These are phyloP conservation scores for Penicillium sp. DNA, from an alignment of 2,329 filamentous ascomycete genomes.

Conservation along the genomic window DNA sequence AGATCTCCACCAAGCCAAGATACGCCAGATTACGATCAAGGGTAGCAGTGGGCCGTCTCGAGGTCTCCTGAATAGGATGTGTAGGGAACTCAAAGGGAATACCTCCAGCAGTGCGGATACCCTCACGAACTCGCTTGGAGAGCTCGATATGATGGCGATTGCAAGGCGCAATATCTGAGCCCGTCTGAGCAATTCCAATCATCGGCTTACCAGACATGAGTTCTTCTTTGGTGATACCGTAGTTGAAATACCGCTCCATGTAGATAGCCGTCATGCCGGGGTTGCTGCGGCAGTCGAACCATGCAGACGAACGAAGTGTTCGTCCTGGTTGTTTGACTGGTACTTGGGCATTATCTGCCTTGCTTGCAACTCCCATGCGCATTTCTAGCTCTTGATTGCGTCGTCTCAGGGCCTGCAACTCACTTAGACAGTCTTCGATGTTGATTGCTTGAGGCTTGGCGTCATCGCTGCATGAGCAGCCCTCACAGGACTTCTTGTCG, in stretches of 20 bases:
- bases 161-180: constrained; percentile 45
- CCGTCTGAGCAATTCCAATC: constrained; percentile 47
- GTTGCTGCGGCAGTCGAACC: constrained; percentile 40
- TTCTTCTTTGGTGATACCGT: constrained; percentile 43
- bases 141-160: constrained; percentile 45
- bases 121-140: constrained; percentile 44
- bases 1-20: constrained; percentile 42
- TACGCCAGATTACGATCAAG: constrained; percentile 46
- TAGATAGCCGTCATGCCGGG: constrained; percentile 42
- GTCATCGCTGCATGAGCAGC: constrained; percentile 27
- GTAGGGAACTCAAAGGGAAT: constrained; percentile 47
- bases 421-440: constrained; percentile 37
- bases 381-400: constrained; percentile 31
- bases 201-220: constrained; percentile 44
- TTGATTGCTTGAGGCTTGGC: constrained; percentile 19
- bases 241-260: constrained; percentile 46
- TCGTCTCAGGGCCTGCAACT: constrained; percentile 32
- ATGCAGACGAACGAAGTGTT: constrained; percentile 36
- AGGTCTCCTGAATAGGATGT: constrained; percentile 46
- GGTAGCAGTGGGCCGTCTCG: constrained; percentile 42
- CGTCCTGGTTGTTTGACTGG: constrained; percentile 22
- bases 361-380: constrained; percentile 7
- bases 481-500: constrained; percentile 24
- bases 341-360: constrained; percentile 24
- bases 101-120: constrained; percentile 43